Conservation (phyloP, 345 rosid species). For the Brassica napus region Da-Ae NC_063440.1:13420501-13421000, state of each 20-base stretch:
- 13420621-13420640: constrained; percentile 65
- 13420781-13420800: background rate
- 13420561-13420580: constrained; percentile 70
- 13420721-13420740: constrained; percentile 90
- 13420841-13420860: constrained; percentile 84
- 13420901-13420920: constrained; percentile 91
- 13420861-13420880: constrained; percentile 84
- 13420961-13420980: constrained; percentile 94
- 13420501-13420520: background rate
- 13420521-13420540: constrained; percentile 44
- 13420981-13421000: constrained; percentile 73
- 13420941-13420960: constrained; percentile 68
- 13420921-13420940: constrained; percentile 83
- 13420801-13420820: background rate
- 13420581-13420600: constrained; percentile 81
- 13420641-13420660: constrained; percentile 72
- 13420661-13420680: constrained; percentile 83
- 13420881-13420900: constrained; percentile 78
- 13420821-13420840: constrained; percentile 40
- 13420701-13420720: constrained; percentile 73
- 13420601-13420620: constrained; percentile 53
- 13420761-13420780: background rate
- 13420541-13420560: constrained; percentile 59
- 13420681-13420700: constrained; percentile 89
- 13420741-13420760: constrained; percentile 66